phyloP scores from a whole-genome alignment of 1,284 basidiomycete species.

The Trametes hirsuta region DNA sequence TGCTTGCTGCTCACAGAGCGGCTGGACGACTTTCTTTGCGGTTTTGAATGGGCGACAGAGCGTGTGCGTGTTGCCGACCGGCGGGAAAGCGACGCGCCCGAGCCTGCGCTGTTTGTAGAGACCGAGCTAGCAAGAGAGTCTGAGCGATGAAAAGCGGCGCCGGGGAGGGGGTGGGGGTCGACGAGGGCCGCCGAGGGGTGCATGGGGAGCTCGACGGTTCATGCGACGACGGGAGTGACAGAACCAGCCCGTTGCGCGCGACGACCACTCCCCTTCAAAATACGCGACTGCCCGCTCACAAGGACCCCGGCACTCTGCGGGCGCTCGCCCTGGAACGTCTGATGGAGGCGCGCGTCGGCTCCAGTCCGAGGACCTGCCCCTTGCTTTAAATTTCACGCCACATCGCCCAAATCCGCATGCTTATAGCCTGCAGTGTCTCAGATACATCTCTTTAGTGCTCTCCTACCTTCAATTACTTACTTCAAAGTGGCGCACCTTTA shows the following conservation, averaged over 20 bases:
- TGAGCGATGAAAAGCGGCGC: conserved; percentile 38
- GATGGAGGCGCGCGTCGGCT: conserved; percentile 17
- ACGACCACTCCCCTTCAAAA: conserved; percentile 10
- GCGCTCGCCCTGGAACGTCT: conserved; percentile 11
- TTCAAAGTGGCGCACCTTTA: too few species aligned
- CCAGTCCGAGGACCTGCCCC: not conserved
- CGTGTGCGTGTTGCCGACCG: conserved; percentile 38
- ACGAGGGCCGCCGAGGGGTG: conserved; percentile 32
- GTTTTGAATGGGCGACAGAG: conserved; percentile 28
- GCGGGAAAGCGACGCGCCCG: conserved; percentile 35
- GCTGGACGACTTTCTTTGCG: conserved; percentile 22
- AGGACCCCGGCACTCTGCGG: conserved; percentile 15
- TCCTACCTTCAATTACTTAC: not conserved
- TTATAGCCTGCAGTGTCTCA: not conserved
- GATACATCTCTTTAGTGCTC: not conserved
- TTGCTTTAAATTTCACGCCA: not conserved
- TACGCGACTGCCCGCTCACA: conserved; percentile 16
- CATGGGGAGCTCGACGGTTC: conserved; percentile 34
- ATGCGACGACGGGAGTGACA: conserved; percentile 28
- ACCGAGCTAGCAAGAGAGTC: conserved; percentile 47
- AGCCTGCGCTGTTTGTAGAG: conserved; percentile 26
- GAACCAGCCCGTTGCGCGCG: conserved; percentile 24
- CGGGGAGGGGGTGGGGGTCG: conserved; percentile 18
- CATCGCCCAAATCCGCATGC: not conserved
- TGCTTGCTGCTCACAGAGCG: conserved; percentile 20